A percentile compares a stretch with the other conserved stretches of the same genome.
These are phyloP conservation scores for Rhodotorula sphaerocarpa DNA, from an alignment of 768 basidiomycete species.

Conservation along the genomic window DNA sequence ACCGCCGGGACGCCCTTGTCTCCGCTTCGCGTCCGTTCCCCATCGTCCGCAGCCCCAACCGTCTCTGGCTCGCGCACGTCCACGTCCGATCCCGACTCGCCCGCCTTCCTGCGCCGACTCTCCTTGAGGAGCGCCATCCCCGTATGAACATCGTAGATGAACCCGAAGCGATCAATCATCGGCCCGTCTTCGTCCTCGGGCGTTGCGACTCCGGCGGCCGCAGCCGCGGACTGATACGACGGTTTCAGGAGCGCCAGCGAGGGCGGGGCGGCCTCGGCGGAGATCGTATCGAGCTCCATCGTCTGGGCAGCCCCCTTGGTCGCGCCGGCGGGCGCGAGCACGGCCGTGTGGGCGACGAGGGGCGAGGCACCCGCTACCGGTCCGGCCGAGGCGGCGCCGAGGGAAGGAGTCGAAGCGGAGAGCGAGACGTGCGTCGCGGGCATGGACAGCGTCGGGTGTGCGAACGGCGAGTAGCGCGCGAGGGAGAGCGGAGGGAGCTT, in stretches of 20 bases:
- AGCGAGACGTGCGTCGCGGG: slow-evolving; percentile 21
- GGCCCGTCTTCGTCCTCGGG: slow-evolving; percentile 28
- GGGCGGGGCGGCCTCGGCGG: slow-evolving; percentile 20
- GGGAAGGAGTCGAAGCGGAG: not conserved
- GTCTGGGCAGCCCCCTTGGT: not conserved
- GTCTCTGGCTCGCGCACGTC: not conserved
- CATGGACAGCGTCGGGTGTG: slow-evolving; percentile 10
- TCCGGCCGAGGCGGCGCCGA: not conserved
- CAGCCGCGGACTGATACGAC: slow-evolving; percentile 48
- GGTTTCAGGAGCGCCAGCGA: slow-evolving; percentile 34
- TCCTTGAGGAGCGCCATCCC: slow-evolving; percentile 64
- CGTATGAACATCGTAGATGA: slow-evolving; percentile 79
- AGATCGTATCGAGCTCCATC: slow-evolving; percentile 27
- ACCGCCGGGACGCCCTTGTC: slow-evolving; percentile 40
- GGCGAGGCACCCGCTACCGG: not conserved
- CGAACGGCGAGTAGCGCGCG: slow-evolving; percentile 21
- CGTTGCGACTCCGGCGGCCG: slow-evolving; percentile 54
- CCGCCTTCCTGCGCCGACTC: slow-evolving; percentile 22
- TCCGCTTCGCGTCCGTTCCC: too few species aligned
- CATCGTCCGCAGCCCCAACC: not conserved
- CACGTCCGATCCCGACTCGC: slow-evolving; percentile 50
- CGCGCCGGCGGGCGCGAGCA: not conserved
- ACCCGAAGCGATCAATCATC: slow-evolving; percentile 71
- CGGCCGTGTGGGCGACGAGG: not conserved
- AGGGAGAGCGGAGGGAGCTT: slow-evolving; percentile 9